Evolutionary conservation across 2,329 filamentous ascomycete species (phyloP), one percentile per base, ranked within the genome.

Genomic region (Endothia cerciana): DNA sequence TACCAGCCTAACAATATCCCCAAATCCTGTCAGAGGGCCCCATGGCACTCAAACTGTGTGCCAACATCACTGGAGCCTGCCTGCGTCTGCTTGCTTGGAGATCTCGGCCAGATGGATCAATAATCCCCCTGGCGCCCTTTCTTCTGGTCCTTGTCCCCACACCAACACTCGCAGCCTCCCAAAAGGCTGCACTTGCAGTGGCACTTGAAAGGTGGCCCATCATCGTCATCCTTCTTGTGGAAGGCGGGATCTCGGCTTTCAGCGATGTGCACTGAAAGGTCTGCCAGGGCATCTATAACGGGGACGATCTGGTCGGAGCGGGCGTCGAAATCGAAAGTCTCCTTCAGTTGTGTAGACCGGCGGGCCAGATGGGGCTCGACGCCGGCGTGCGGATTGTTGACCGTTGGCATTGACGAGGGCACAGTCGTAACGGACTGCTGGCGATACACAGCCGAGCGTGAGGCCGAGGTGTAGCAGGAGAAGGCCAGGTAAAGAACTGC

Each of bases 131-230:
- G n/a, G 49, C 3, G 22, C 11, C 49, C 49, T 30, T 53, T 53
- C 25, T 30, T 53, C 11, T n/a, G 22, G 25, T 53, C 49, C 49
- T 13, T 30, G 5, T 53, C 49, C 25, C 49, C 49, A 53, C 49
- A 53, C 49, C 49, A 53, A 22, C 49, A 53, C 25, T 53, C 49
- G 49, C 49, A 53, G 28, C 49, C 49, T 19, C 49, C 49, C 8
- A 53, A 30, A 28, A 53, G 49, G 28, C 49, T 53, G 49, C 49
- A 53, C 15, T 53, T 53, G 25, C 49, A 53, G 49, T 53, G 49
- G 13, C 49, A 53, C 28, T 53, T 53, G 25, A 53, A 53, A 13
- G 49, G 49, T 11, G 49, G 49, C 7, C n/a, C n/a, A 6, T 53
- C 49, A 11, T 53, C 49, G 11, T 53, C 49, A 28, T 53, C 49